These are phyloP conservation scores for Skeletonema menzelii DNA, from an alignment of 108 stramenopile genomes.

Conservation along the genomic window DNA sequence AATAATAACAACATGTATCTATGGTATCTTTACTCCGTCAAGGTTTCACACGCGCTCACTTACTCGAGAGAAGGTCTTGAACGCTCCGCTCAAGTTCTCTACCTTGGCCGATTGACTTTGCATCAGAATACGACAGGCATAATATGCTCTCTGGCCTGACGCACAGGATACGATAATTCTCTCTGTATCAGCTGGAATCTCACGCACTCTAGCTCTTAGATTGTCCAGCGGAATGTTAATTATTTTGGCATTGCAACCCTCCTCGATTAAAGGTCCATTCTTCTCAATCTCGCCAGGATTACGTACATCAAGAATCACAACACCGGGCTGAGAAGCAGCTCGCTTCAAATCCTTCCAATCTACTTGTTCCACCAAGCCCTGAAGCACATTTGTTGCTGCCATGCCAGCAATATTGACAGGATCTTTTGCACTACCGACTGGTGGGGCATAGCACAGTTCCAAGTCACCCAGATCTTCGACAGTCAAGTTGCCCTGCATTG, in stretches of 20 bases:
- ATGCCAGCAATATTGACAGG: constrained; percentile 76
- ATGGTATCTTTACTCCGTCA: neutral
- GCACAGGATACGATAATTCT: constrained; percentile 60
- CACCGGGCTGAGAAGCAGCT: constrained; percentile 27
- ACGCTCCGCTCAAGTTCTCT: constrained; percentile 66
- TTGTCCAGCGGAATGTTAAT: constrained; percentile 64
- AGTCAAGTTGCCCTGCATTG: constrained; percentile 62
- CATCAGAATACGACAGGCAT: constrained; percentile 61
- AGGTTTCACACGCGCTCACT: neutral
- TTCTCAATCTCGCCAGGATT: constrained; percentile 52
- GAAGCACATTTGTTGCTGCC: constrained; percentile 65
- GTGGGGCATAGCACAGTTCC: constrained; percentile 75
- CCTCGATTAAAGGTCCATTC: constrained; percentile 43
- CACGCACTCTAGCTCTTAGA: constrained; percentile 51
- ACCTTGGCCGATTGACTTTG: constrained; percentile 61
- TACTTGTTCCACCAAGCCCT: constrained; percentile 63
- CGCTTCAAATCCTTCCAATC: constrained; percentile 63
- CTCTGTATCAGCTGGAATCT: constrained; percentile 54
- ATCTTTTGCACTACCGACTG: constrained; percentile 70
- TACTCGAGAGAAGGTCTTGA: constrained; percentile 45
- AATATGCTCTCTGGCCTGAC: constrained; percentile 74
- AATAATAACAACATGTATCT: neutral
- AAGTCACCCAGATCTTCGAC: constrained; percentile 64
- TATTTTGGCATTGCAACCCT: constrained; percentile 18
- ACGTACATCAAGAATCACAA: constrained; percentile 61